phyloP scores from a whole-genome alignment of 164 flowering plant genomes.

The Sedum album region DNA sequence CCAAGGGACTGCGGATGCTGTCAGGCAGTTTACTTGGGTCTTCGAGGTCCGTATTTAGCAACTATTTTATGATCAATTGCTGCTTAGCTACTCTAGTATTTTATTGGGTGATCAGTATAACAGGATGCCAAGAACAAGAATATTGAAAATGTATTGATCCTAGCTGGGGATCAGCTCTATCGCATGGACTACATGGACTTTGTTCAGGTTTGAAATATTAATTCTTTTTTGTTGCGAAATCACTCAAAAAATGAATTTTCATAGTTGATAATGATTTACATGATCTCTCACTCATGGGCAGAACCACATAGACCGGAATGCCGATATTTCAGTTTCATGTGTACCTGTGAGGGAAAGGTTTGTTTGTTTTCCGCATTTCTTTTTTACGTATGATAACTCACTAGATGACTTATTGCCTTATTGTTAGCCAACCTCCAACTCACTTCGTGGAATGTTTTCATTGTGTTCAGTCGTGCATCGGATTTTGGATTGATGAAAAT shows the following conservation, averaged over 20 bases:
- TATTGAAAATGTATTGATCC: conserved; percentile 79
- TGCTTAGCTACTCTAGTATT: no score
- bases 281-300: conserved; percentile 20
- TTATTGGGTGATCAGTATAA: neutral
- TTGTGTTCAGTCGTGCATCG: conserved; percentile 76
- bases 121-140: conserved; percentile 76
- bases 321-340: conserved; percentile 84
- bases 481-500: conserved; percentile 98
- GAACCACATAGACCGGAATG: conserved; percentile 70
- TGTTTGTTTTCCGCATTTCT: neutral
- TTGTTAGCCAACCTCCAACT: neutral
- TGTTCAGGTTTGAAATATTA: conserved; percentile 43
- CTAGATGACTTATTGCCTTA: neutral
- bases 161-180: conserved; percentile 10
- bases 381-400: neutral
- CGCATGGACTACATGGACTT: conserved; percentile 85
- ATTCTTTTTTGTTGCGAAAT: neutral
- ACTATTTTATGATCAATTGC: neutral
- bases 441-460: neutral
- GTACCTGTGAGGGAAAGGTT: conserved; percentile 73
- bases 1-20: conserved; percentile 99
- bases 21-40: conserved; percentile 88
- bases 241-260: neutral
- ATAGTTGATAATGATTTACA: neutral
- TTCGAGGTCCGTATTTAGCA: conserved; percentile 51